Evolutionary conservation across 179 eudicot species (phyloP), one percentile per base, ranked within the genome.

Genomic region (Dionaea muscipula): DNA sequence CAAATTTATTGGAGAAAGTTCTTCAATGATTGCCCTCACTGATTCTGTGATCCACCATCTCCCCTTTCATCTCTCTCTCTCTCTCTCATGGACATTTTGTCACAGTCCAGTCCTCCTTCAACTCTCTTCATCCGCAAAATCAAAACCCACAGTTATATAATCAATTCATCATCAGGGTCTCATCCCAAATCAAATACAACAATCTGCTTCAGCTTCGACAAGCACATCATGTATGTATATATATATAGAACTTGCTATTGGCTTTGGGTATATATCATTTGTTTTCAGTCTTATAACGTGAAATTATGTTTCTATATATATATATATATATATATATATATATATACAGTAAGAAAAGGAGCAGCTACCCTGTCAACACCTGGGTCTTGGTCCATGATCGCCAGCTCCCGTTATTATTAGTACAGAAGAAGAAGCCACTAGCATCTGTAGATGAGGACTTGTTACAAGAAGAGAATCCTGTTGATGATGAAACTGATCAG

Each of bases 201-300:
- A 51, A 33, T 53, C 16, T 26, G 51, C 59, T 62, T 57, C 55
- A 66, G 55, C 5, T 36, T 59, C 60, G 11, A n/a, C 15, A 38
- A 13, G 41, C 11, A n/a, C 15, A 59, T 36, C 22, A 68, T 53
- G 80, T 75, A 64, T 52, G 68, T 38, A 38, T 13, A 31, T 57
- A 41, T 27, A 53, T 45, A 52, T 26, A 53, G 51, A 2, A 25
- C 15, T 31, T 35, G 27, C 57, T 24, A 10, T 22, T 57, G 26
- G 17, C 25, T 19, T 14, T 7, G 8, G 16, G n/a, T 14, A 15
- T 37, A 14, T 20, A 10, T 44, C 39, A 49, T 24, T 41, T n/a
- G 15, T 47, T 38, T 46, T 54, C 46, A 28, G 52, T 53, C 39
- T 26, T 35, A 23, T 16, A 35, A 26, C 41, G 11, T 38, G 16